Evolutionary conservation across 106 monocot species (phyloP).

Genomic region (Allium sativum): DNA sequence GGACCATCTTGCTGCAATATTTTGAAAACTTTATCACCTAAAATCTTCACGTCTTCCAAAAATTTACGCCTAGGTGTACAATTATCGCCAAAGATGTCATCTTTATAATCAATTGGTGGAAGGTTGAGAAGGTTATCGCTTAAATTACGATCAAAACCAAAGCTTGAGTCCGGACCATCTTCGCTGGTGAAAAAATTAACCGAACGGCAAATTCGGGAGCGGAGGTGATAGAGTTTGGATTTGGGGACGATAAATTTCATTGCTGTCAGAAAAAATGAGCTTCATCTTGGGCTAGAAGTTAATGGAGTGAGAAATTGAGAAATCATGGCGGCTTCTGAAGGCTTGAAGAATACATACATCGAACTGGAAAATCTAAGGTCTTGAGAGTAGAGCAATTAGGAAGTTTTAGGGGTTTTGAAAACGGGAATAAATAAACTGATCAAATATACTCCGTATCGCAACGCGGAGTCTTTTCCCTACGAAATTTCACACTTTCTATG

Average conservation of each 20-base stretch:
- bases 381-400: too few species aligned
- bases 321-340: neutral
- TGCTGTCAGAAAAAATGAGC: neutral
- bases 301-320: neutral
- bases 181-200: conserved; percentile 14
- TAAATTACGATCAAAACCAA: conserved; percentile 14
- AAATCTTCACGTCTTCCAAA: conserved; percentile 7
- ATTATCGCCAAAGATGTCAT: neutral
- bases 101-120: conserved; percentile 7
- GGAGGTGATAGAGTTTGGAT: neutral
- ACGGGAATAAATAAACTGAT: too few species aligned
- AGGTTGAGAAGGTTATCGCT: conserved; percentile 16
- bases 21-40: conserved; percentile 40
- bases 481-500: too few species aligned
- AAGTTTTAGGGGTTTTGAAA: too few species aligned
- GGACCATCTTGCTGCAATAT: conserved; percentile 65
- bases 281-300: neutral
- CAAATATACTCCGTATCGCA: too few species aligned
- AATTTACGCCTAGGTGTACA: conserved; percentile 15
- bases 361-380: too few species aligned
- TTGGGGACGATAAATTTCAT: conserved; percentile 12
- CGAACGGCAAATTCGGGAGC: conserved; percentile 6
- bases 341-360: neutral
- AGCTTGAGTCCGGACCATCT: conserved; percentile 3
- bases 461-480: too few species aligned